Percentiles rank a stretch among this genome's conserved stretches.
phyloP scores from a whole-genome alignment of 2,329 filamentous ascomycete species.

The Penicillium sp. region DNA sequence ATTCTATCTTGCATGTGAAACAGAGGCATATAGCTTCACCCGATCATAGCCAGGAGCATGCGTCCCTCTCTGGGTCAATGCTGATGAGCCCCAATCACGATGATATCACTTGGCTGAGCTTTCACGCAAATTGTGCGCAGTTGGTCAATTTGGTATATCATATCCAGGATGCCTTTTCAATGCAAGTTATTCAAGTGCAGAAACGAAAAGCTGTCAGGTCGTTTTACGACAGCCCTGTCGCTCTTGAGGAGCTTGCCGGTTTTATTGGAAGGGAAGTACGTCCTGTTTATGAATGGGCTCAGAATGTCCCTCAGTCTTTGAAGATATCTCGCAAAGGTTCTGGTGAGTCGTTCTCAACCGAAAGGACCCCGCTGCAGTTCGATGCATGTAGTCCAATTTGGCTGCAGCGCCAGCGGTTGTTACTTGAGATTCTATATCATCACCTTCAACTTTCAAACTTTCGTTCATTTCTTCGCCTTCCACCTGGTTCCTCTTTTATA shows the following conservation, averaged over 20 bases:
- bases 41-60: conserved; percentile 30
- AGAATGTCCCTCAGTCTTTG: conserved; percentile 43
- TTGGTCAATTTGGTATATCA: conserved; percentile 37
- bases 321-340: conserved; percentile 41
- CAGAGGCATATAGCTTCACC: conserved; percentile 35
- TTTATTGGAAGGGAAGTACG: conserved; percentile 33
- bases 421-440: conserved; percentile 50
- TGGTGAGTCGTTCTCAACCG: conserved; percentile 43
- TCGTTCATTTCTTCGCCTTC: conserved; percentile 47
- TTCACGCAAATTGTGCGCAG: conserved; percentile 35
- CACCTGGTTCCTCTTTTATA: conserved; percentile 8
- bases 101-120: conserved; percentile 47
- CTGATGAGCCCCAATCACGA: conserved; percentile 34
- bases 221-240: conserved; percentile 35
- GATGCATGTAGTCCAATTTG: conserved; percentile 44
- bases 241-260: conserved; percentile 36
- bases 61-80: conserved; percentile 33
- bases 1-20: conserved; percentile 41
- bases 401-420: conserved; percentile 48
- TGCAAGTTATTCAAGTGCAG: conserved; percentile 11
- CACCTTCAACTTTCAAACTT: conserved; percentile 43
- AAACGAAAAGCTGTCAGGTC: conserved; percentile 12
- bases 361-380: conserved; percentile 38
- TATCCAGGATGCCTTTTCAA: conserved; percentile 42
- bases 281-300: conserved; percentile 36